These are phyloP conservation scores for Discostella pseudostelligera DNA, from an alignment of 108 stramenopile genomes.

Conservation along the genomic window DNA sequence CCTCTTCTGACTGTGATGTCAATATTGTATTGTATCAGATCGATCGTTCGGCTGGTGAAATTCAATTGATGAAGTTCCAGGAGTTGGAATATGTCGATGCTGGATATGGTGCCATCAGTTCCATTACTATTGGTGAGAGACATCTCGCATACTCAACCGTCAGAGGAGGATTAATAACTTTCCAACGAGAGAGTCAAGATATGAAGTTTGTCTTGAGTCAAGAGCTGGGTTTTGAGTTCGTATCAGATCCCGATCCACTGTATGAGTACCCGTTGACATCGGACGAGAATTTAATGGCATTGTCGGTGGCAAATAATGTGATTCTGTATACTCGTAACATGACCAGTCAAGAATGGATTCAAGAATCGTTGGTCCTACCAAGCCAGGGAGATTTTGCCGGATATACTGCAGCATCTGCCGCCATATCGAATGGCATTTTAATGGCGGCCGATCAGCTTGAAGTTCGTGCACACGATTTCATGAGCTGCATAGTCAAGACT, in stretches of 20 bases:
- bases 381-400: conserved; percentile 15
- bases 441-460: conserved; percentile 3
- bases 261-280: conserved; percentile 14
- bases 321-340: conserved; percentile 12
- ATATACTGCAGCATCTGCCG: conserved; percentile 7
- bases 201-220: conserved; percentile 5
- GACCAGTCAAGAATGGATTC: conserved; percentile 13
- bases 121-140: conserved; percentile 9
- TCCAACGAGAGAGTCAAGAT: background rate
- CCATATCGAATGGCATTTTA: conserved; percentile 11
- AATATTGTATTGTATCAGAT: conserved; percentile 26
- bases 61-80: background rate
- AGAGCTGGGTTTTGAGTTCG: conserved; percentile 14
- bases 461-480: conserved; percentile 15
- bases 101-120: conserved; percentile 16
- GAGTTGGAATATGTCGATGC: conserved; percentile 7
- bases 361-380: conserved; percentile 10
- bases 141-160: conserved; percentile 19
- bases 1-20: conserved; percentile 16
- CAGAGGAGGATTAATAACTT: conserved; percentile 14
- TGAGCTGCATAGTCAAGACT: conserved; percentile 6
- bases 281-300: conserved; percentile 13
- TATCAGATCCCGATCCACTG: conserved; percentile 1
- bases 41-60: conserved; percentile 5
- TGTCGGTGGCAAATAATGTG: conserved; percentile 17